Percentiles rank a stretch among this genome's conserved stretches.
Evolutionary conservation across 805 yeast genomes (phyloP).

Genomic region (Yamadazyma scolyti): DNA sequence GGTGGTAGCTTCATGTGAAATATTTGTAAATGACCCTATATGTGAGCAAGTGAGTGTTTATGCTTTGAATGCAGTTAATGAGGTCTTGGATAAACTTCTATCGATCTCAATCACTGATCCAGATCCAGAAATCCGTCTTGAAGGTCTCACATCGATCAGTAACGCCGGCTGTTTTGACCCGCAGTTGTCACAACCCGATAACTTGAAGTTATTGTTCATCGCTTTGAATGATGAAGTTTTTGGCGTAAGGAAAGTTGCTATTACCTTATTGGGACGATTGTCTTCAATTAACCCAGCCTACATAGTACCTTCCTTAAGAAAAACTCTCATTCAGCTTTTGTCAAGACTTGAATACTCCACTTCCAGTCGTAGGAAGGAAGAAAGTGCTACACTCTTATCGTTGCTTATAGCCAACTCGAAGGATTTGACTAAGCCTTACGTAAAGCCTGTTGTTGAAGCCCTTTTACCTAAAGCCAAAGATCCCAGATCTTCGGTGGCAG

Average conservation of each 20-base stretch:
- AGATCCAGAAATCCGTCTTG: conserved; percentile 76
- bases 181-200: conserved; percentile 90
- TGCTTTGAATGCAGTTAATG: conserved; percentile 78
- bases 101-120: conserved; percentile 88
- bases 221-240: conserved; percentile 90
- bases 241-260: conserved; percentile 73
- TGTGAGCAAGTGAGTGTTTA: conserved; percentile 77
- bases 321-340: conserved; percentile 76
- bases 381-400: conserved; percentile 73
- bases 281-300: conserved; percentile 91
- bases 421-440: conserved; percentile 84
- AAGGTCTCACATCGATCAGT: conserved; percentile 64
- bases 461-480: conserved; percentile 74
- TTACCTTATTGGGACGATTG: conserved; percentile 76
- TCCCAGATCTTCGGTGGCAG: conserved; percentile 73
- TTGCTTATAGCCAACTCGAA: conserved; percentile 73
- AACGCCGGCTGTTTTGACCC: conserved; percentile 75
- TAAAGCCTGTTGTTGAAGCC: conserved; percentile 85
- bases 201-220: conserved; percentile 78
- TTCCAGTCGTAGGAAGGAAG: conserved; percentile 73
- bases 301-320: conserved; percentile 88
- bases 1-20: conserved; percentile 73
- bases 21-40: conserved; percentile 78
- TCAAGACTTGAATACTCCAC: conserved; percentile 84
- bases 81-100: conserved; percentile 75